Conservation (phyloP, 306 rosid species). For the Dryas alaskensis region DNA sequence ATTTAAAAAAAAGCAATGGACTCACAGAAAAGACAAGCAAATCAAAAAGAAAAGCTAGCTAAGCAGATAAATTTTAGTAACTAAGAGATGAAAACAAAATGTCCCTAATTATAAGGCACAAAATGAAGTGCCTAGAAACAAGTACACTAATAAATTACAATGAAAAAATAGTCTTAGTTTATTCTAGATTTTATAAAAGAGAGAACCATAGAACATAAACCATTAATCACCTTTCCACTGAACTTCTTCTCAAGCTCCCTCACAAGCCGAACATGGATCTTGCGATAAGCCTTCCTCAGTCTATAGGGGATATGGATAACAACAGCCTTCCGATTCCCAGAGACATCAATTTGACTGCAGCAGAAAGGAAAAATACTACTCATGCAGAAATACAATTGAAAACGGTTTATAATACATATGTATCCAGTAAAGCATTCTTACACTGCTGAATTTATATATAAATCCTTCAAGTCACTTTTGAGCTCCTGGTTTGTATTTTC, state of each 20-base stretch:
- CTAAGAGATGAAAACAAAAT: neutral
- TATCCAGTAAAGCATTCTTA: conserved; percentile 19
- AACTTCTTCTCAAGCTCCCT: conserved; percentile 70
- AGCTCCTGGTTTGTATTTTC: conserved; percentile 73
- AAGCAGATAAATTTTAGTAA: neutral
- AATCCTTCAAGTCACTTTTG: conserved; percentile 71
- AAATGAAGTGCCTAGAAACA: neutral
- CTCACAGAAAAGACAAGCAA: neutral
- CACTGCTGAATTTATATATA: conserved; percentile 62
- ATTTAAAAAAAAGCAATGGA: neutral
- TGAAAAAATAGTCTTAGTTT: neutral
- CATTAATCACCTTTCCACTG: conserved; percentile 58
- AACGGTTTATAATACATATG: neutral
- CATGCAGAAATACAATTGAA: neutral
- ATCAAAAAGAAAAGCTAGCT: neutral
- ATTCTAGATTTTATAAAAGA: neutral
- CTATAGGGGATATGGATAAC: conserved; percentile 63
- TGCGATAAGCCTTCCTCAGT: conserved; percentile 63
- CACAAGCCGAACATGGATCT: conserved; percentile 63
- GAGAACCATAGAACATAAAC: neutral
- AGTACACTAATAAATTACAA: neutral
- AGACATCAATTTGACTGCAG: conserved; percentile 56
- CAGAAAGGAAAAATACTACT: neutral
- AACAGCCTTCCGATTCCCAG: conserved; percentile 68
- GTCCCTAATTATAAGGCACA: neutral